Percentiles rank a stretch among this genome's conserved stretches.
Conservation (phyloP, 805 yeast species). For the Schizosaccharomyces japonicus region DNA sequence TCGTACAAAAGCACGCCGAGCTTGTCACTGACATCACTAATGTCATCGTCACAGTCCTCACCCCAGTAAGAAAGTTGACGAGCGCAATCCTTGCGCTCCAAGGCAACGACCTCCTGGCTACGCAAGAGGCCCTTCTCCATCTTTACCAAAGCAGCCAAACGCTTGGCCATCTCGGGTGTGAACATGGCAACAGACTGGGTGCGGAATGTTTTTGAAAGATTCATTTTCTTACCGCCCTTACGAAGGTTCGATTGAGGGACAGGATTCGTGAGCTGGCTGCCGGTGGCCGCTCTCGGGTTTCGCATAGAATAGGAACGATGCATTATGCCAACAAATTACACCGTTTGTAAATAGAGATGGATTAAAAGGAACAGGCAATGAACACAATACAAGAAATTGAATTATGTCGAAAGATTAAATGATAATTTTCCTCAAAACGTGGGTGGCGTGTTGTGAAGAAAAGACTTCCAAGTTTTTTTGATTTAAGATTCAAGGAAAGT, state of each 20-base stretch:
- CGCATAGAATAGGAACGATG: no score
- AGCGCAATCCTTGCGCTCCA: constrained; percentile 88
- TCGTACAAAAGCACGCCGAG: constrained; percentile 87
- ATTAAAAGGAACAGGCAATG: no score
- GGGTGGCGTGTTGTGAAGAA: no score
- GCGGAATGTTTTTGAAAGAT: neutral
- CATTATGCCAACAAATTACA: no score
- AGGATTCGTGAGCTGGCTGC: no score
- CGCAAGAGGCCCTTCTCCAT: constrained; percentile 92
- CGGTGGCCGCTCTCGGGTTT: no score
- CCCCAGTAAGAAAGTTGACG: constrained; percentile 96
- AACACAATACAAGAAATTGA: no score
- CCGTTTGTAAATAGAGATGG: no score
- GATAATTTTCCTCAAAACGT: no score
- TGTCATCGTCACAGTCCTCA: constrained; percentile 91
- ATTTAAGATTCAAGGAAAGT: no score
- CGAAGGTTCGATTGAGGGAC: neutral
- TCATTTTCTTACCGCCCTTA: neutral
- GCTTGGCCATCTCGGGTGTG: constrained; percentile 78
- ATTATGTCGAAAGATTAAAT: no score
- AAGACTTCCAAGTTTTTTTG: no score
- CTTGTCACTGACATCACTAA: constrained; percentile 88
- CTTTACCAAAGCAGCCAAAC: constrained; percentile 74
- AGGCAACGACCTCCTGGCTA: constrained; percentile 73
- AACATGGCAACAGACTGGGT: neutral